A percentile compares a stretch with the other conserved stretches of the same genome.
Conservation (phyloP, 805 yeast species). For the Blastobotrys mokoenaii region DNA sequence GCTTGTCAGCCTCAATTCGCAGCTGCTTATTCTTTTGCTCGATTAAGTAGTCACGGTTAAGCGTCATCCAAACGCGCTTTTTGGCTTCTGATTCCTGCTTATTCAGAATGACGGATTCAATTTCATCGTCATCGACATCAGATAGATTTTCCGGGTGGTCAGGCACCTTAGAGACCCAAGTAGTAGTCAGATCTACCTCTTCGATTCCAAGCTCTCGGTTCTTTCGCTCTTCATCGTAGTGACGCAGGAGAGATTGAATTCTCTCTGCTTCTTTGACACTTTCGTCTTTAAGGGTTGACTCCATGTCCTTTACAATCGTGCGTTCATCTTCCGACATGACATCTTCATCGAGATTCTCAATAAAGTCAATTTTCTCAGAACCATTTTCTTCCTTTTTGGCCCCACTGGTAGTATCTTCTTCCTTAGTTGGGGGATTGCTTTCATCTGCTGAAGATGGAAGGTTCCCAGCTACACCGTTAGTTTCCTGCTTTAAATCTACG, state of each 20-base stretch:
- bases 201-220: neutral
- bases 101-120: conserved; percentile 50
- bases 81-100: conserved; percentile 66
- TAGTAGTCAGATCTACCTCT: conserved; percentile 8
- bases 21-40: conserved; percentile 80
- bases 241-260: neutral
- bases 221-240: neutral
- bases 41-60: conserved; percentile 75
- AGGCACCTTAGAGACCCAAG: conserved; percentile 36
- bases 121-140: conserved; percentile 80
- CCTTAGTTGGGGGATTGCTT: conserved; percentile 2
- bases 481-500: too few species aligned
- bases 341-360: neutral
- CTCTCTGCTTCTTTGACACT: conserved; percentile 1
- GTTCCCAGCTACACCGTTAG: too few species aligned
- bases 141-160: conserved; percentile 57
- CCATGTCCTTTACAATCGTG: too few species aligned
- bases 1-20: conserved; percentile 77
- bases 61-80: conserved; percentile 81
- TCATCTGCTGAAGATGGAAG: too few species aligned
- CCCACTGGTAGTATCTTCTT: conserved; percentile 5
- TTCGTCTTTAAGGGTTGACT: neutral
- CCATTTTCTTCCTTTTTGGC: conserved; percentile 7
- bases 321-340: conserved; percentile 1
- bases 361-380: conserved; percentile 11